Conservation (phyloP, 257 asterid species). For the Ophiorrhiza pumila region DNA sequence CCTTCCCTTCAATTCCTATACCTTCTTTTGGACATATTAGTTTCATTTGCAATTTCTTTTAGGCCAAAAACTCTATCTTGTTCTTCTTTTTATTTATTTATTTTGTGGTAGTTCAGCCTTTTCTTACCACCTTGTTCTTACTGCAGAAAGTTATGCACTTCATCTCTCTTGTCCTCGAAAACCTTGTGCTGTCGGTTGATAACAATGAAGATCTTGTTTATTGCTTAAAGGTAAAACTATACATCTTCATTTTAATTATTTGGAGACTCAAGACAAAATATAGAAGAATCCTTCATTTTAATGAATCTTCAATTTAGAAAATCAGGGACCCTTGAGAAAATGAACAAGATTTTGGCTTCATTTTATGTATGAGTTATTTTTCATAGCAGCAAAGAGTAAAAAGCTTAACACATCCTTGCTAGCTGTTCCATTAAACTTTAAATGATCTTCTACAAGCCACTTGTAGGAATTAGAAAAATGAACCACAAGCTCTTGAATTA, state of each 20-base stretch:
- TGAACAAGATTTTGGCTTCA: neutral
- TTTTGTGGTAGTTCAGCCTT: neutral
- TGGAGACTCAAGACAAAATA: neutral
- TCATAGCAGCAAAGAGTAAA: neutral
- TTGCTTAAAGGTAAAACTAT: constrained; percentile 68
- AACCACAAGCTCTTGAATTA: neutral
- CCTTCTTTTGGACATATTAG: constrained; percentile 5
- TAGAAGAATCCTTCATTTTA: neutral
- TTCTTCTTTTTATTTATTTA: neutral
- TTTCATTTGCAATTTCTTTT: neutral
- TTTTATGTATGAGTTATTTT: neutral
- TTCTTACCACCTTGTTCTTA: constrained; percentile 19
- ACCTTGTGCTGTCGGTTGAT: constrained; percentile 79
- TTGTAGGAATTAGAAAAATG: neutral
- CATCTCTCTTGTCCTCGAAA: constrained; percentile 88
- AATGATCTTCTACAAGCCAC: neutral
- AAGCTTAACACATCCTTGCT: neutral
- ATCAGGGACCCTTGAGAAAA: neutral
- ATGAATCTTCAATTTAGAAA: constrained; percentile 4
- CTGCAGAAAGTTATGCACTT: constrained; percentile 87
- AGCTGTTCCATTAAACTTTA: neutral
- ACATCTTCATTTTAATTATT: neutral
- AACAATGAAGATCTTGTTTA: constrained; percentile 85
- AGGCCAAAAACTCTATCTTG: constrained; percentile 2
- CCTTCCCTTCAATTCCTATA: neutral